A percentile compares a stretch with the other conserved stretches of the same genome.
Conservation (phyloP, 305 asterid species). For the Ruellia speciosa region DNA sequence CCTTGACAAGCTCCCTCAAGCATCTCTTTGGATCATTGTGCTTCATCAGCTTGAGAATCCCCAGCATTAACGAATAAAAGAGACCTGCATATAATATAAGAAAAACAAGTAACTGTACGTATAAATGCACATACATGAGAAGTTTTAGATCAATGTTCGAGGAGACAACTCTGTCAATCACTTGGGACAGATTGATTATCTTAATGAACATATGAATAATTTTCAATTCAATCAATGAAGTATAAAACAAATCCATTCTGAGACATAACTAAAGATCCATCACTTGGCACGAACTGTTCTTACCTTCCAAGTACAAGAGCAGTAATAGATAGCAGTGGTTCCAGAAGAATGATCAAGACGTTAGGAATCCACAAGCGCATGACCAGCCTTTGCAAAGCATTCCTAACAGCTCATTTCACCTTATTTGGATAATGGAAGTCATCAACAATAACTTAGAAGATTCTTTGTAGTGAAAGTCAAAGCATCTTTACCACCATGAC, state of each 20-base stretch:
- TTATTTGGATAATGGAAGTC: conserved; percentile 65
- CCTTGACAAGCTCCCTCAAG: conserved; percentile 59
- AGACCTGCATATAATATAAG: conserved; percentile 33
- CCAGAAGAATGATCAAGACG: conserved; percentile 73
- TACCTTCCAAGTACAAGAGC: conserved; percentile 80
- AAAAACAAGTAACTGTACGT: background rate
- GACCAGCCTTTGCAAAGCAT: conserved; percentile 73
- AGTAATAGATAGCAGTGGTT: conserved; percentile 69
- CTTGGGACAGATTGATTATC: too few species aligned
- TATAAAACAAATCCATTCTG: background rate
- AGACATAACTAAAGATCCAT: background rate
- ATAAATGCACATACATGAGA: background rate
- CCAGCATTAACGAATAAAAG: conserved; percentile 86
- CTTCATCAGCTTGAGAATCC: conserved; percentile 87
- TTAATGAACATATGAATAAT: too few species aligned
- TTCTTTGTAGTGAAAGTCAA: conserved; percentile 73
- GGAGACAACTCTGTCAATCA: too few species aligned
- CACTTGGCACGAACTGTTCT: conserved; percentile 9
- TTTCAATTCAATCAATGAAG: background rate
- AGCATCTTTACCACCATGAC: conserved; percentile 89
- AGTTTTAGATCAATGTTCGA: too few species aligned
- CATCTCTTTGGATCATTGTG: conserved; percentile 83
- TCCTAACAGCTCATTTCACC: conserved; percentile 54
- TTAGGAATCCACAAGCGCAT: conserved; percentile 67
- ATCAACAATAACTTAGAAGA: conserved; percentile 53